Conservation (phyloP, 352 stramenopile species). For the Pythium monospermum region DNA sequence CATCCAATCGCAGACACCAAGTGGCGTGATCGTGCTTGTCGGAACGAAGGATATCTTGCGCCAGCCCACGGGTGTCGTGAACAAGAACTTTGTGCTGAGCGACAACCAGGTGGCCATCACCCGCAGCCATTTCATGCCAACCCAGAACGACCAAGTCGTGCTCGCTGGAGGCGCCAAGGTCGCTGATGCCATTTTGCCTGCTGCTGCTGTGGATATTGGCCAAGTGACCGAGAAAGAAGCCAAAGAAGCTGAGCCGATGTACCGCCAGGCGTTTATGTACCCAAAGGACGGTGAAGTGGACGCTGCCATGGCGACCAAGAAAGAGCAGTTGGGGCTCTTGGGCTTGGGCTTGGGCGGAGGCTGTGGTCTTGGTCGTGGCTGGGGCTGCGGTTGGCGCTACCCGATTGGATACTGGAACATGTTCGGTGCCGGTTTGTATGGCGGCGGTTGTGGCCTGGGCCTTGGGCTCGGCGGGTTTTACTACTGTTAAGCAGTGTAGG, state of each 20-base stretch:
- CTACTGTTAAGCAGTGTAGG: constrained; percentile 3
- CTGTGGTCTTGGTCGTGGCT: neutral
- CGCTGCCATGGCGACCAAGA: no score
- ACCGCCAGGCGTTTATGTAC: neutral
- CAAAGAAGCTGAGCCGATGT: neutral
- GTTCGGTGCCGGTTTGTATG: constrained; percentile 5
- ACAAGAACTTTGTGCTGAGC: constrained; percentile 26
- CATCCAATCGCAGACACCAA: constrained; percentile 3
- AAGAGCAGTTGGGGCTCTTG: constrained; percentile 1
- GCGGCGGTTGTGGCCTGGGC: constrained; percentile 6
- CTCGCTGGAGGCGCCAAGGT: constrained; percentile 18
- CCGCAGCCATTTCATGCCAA: constrained; percentile 9
- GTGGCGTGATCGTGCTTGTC: constrained; percentile 9
- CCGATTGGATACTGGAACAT: constrained; percentile 9
- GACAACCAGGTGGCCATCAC: constrained; percentile 24
- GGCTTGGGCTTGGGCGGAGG: neutral
- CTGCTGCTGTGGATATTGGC: neutral
- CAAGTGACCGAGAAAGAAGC: neutral
- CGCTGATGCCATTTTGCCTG: constrained; percentile 5
- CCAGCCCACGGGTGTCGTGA: constrained; percentile 19
- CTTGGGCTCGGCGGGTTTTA: neutral
- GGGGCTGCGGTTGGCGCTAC: constrained; percentile 4
- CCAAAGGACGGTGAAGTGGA: neutral
- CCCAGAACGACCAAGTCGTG: constrained; percentile 20
- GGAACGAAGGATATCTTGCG: constrained; percentile 25